A percentile compares a stretch with the other conserved stretches of the same genome.
phyloP scores from a whole-genome alignment of 2,329 filamentous ascomycete genomes.

The Curvularia sp. region DNA sequence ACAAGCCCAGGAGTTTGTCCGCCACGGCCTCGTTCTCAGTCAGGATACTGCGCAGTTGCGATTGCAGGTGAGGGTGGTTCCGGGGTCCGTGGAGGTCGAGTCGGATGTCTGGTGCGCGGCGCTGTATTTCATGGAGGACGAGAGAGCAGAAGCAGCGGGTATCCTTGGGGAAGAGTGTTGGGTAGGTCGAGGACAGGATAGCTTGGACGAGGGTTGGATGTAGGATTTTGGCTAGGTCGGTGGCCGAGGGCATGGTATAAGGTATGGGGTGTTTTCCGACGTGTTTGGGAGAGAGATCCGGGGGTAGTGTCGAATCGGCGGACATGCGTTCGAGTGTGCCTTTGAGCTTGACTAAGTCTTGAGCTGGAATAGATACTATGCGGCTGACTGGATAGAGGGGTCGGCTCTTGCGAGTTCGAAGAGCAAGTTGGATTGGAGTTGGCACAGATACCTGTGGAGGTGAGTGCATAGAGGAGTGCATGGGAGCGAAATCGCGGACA shows the following conservation, averaged over 20 bases:
- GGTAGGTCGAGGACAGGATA: constrained; percentile 1
- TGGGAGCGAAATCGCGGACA: not conserved
- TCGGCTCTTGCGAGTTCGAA: not conserved
- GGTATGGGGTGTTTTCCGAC: not conserved
- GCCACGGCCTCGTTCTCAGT: not conserved
- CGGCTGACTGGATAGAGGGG: not conserved
- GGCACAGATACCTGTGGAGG: not conserved
- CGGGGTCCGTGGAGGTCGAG: not conserved
- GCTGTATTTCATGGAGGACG: constrained; percentile 2
- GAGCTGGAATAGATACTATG: not conserved
- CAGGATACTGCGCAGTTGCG: not conserved
- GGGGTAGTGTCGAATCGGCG: not conserved
- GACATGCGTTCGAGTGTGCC: not conserved
- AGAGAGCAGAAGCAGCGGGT: constrained; percentile 11
- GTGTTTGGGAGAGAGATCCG: not conserved
- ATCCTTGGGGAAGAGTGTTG: not conserved
- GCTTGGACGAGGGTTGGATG: not conserved
- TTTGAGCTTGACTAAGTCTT: not conserved
- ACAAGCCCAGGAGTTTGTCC: not conserved
- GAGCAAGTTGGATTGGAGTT: not conserved
- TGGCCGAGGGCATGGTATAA: not conserved
- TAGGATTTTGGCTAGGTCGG: not conserved
- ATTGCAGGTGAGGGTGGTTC: not conserved
- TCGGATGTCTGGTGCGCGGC: not conserved
- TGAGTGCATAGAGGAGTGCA: not conserved